Percentiles rank a stretch among this genome's conserved stretches.
Conservation (phyloP, 257 asterid genomes). For the Mentha longifolia region DNA sequence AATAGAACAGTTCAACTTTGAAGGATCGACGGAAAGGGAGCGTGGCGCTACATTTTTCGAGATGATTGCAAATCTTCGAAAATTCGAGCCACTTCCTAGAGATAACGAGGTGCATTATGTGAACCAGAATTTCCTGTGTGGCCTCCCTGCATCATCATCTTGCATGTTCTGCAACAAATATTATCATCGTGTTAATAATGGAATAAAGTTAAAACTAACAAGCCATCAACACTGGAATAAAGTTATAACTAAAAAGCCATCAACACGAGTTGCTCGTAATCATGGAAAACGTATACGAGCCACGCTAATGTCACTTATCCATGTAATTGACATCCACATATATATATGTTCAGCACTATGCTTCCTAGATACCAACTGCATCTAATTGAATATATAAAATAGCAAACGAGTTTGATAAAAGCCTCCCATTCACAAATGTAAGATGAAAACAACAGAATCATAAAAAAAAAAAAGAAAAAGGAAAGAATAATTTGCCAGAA, state of each 20-base stretch:
- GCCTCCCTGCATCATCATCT: constrained; percentile 92
- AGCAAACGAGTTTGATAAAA: background rate
- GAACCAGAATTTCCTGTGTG: constrained; percentile 62
- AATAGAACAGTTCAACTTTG: background rate
- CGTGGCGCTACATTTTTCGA: background rate
- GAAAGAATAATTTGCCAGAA: background rate
- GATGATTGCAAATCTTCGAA: background rate
- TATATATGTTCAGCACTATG: too few relatives aligned
- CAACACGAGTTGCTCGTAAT: background rate
- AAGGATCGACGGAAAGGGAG: background rate
- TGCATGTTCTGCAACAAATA: constrained; percentile 79
- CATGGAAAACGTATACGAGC: too few relatives aligned
- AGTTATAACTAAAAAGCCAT: too few relatives aligned
- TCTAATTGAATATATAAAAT: too few relatives aligned
- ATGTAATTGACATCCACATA: too few relatives aligned
- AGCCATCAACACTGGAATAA: background rate
- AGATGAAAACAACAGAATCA: background rate
- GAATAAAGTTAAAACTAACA: background rate
- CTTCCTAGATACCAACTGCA: too few relatives aligned
- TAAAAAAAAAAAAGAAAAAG: background rate
- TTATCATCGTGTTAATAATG: constrained; percentile 23
- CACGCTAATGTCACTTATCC: too few relatives aligned
- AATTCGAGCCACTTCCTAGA: constrained; percentile 45
- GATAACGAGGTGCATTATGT: constrained; percentile 17
- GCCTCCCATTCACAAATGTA: background rate